Conservation (phyloP, 306 rosid genomes). For the Lathyrus aphaca region DNA sequence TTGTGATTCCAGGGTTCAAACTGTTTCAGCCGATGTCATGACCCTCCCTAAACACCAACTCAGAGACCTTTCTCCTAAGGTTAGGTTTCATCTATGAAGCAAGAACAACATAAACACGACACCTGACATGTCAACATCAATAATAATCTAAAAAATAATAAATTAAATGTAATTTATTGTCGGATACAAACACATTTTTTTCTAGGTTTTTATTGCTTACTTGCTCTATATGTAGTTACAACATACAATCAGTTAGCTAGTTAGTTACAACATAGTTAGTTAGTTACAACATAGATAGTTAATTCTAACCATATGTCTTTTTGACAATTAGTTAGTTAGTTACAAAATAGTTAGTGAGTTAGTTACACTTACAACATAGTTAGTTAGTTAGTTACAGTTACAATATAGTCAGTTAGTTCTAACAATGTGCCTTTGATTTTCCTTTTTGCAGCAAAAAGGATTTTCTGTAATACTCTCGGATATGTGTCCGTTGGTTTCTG, state of each 20-base stretch:
- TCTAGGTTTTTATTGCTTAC: no score
- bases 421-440: constrained; percentile 13
- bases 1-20: constrained; percentile 81
- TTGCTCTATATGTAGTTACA: no score
- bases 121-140: no score
- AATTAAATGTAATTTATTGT: no score
- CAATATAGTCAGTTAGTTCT: neutral
- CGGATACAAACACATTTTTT: no score
- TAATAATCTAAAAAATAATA: no score
- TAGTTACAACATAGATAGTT: neutral
- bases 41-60: constrained; percentile 55
- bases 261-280: neutral
- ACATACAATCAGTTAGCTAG: neutral
- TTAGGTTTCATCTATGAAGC: neutral
- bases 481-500: constrained; percentile 91
- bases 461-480: constrained; percentile 84
- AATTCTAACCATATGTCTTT: neutral
- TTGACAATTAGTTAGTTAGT: neutral
- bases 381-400: neutral
- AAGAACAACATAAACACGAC: no score
- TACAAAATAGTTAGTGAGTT: neutral
- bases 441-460: constrained; percentile 55
- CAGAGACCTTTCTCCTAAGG: constrained; percentile 71
- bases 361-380: neutral
- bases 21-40: constrained; percentile 78